Base-by-base conservation (phyloP, 2,329 filamentous ascomycete species). In the Cladophialophora carrionii region DNA sequence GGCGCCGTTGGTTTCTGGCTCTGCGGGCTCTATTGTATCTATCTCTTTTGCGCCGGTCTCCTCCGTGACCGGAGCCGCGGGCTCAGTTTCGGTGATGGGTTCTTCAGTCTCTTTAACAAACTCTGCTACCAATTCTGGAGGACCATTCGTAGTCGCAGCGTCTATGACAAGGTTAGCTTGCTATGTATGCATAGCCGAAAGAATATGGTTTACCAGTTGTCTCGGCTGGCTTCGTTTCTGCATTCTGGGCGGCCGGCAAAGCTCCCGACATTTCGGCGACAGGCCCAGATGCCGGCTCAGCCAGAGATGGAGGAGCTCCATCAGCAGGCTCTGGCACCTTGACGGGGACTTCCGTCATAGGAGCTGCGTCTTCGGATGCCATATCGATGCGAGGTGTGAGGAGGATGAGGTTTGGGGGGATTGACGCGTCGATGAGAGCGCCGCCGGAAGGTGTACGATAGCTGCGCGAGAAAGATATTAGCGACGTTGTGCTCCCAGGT, bases 1-100 rank as follows among this genome's bases (percentile, higher is more conserved):
- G 12, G 57, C 48, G 69, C 82, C 83, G 72, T 85, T 84, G 64
- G 77, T 75, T 72, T 78, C 81, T 71, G 75, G 74, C 46, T 74
- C 74, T 63, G 75, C 72, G 54, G 76, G 74, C 71, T 65, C 76
- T 31, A 73, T 73, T 34, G 75, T 72, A 41, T 70, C 66, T 8
- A 64, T 56, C 41, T 62, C 59, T 55, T 64, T 54, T 20, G 54
- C 26, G 49, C 64, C 63, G 22, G 57, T 43, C 20, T 68, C 65
- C 53, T 57, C 60, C 2, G 57, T 57, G 32, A 63, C 52, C 63
- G 73, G 46, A 49, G 71, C 41, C 24, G 48, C 57, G 58, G 73
- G 32, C 58, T 73, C 48, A 41, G 64, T 32, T 24, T 66, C 65
- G 53, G 72, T 79, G 37, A 75, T 72, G 64, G 75, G 76, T 51